phyloP scores from a whole-genome alignment of 805 yeast species.

The Ogataea trehaloabstinens region DNA sequence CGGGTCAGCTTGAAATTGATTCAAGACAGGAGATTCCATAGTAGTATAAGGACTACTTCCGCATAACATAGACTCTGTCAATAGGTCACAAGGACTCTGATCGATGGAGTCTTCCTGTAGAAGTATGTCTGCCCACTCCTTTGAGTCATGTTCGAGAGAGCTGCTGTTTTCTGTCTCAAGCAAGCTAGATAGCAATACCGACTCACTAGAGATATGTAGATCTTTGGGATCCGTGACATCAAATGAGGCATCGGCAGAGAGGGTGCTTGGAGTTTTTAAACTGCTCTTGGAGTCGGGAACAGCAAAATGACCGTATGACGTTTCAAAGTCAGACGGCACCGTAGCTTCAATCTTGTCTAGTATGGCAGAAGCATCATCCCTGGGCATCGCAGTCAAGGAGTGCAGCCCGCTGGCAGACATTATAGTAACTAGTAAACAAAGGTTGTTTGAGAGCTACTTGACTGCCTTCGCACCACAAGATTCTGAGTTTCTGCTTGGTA shows the following conservation, averaged over 20 bases:
- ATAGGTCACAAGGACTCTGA: constrained; percentile 11
- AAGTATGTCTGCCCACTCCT: constrained; percentile 20
- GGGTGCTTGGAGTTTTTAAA: constrained; percentile 3
- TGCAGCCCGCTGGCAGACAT: constrained; percentile 1
- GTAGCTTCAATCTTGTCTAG: not conserved
- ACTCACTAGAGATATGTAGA: constrained; percentile 10
- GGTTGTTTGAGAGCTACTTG: too few species aligned
- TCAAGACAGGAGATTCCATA: constrained; percentile 15
- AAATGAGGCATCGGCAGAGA: constrained; percentile 2
- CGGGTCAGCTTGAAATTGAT: not conserved
- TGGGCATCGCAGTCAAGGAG: not conserved
- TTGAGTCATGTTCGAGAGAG: constrained; percentile 12
- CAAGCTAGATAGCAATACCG: constrained; percentile 14
- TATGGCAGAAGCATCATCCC: not conserved
- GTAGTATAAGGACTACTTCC: constrained; percentile 18
- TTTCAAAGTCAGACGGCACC: not conserved
- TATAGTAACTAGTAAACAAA: too few species aligned
- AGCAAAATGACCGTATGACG: not conserved
- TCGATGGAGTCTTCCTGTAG: constrained; percentile 13
- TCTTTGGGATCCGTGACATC: constrained; percentile 2
- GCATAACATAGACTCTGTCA: constrained; percentile 9
- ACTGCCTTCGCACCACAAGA: too few species aligned
- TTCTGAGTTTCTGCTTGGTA: too few species aligned
- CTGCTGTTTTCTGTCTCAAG: constrained; percentile 8
- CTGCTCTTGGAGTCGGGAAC: constrained; percentile 1